Conservation (phyloP, 768 basidiomycete genomes). For the Cystofilobasidium macerans region DNA sequence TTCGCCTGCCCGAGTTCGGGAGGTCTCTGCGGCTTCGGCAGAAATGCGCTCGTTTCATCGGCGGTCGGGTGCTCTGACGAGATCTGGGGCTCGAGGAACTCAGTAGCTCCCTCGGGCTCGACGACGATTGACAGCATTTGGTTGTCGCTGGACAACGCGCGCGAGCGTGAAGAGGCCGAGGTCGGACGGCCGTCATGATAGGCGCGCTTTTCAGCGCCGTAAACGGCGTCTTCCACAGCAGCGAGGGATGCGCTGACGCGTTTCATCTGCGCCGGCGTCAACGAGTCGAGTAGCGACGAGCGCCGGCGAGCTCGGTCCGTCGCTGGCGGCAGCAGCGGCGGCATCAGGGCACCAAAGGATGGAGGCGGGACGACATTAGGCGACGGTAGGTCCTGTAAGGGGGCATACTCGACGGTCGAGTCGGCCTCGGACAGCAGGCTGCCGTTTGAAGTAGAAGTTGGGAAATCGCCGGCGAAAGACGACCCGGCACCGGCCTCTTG, state of each 20-base stretch:
- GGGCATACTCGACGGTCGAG: neutral
- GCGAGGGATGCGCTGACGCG: constrained; percentile 17
- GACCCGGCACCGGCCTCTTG: neutral
- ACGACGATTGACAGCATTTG: neutral
- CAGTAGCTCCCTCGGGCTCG: neutral
- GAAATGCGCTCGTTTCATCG: neutral
- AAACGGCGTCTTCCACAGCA: constrained; percentile 5
- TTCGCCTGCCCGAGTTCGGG: neutral
- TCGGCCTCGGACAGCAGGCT: neutral
- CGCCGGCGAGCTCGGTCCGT: neutral
- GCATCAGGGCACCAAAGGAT: neutral
- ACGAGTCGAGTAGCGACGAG: constrained; percentile 17
- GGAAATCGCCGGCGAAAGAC: neutral
- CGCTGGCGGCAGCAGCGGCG: neutral
- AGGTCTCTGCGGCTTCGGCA: neutral
- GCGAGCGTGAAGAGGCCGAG: neutral
- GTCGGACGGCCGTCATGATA: no score
- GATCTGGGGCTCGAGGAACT: neutral
- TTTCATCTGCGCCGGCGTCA: constrained; percentile 16
- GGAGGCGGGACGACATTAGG: neutral
- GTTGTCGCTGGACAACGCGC: neutral
- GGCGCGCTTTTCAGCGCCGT: neutral
- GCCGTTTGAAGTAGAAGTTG: neutral
- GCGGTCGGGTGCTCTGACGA: no score
- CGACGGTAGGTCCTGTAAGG: neutral